Base-by-base conservation (phyloP, 164 flowering plant species). In the Stephania japonica region DNA sequence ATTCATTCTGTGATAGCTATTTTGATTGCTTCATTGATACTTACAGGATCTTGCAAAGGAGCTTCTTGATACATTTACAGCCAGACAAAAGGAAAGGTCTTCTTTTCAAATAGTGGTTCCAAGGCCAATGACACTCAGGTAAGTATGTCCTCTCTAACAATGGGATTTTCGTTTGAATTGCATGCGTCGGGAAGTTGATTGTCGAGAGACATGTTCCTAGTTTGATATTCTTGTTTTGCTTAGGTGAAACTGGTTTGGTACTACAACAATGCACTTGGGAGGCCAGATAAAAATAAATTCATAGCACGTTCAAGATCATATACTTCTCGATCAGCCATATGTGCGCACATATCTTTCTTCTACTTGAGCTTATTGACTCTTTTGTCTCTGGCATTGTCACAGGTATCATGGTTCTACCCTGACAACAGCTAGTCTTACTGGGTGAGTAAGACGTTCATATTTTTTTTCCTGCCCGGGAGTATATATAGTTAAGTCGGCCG, bases 241-340 rank as follows among this genome's bases (percentile, higher is more conserved):
- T 72, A 95, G 99, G 99, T 95, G 85, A 95, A 95, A 86, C 86
- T 95, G 77, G 98, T 95, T 72, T 93, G 99, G 97, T 93, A 95
- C 76, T 95, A 95, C 73, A 90, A 95, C 84, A 95, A 95, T 83
- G 98, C 98, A 14, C 89, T 93, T 78, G 98, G 98, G 77, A 86
- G 97, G 85, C 98, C 99, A 43, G 53, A 88, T 32, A 95, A 93
- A 86, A 95, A 95, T 86, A 95, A 95, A 77, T 89, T 95, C 70
- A 95, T 93, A 32, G 97, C 99, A 70, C 92, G 98, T 69, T 10
- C 68, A 56, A 91, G 91, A 90, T 86, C 98, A 97, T 95, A 88
- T 75, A 73, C 70, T 62, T 6, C 42, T 47, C 67, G 47, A 69
- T 73, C 67, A 27, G 49, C 69, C 26, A 16, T 1, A 65, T 18